Base-by-base conservation (phyloP, 2,329 filamentous ascomycete species). In the Lecanosticta acicola region DNA sequence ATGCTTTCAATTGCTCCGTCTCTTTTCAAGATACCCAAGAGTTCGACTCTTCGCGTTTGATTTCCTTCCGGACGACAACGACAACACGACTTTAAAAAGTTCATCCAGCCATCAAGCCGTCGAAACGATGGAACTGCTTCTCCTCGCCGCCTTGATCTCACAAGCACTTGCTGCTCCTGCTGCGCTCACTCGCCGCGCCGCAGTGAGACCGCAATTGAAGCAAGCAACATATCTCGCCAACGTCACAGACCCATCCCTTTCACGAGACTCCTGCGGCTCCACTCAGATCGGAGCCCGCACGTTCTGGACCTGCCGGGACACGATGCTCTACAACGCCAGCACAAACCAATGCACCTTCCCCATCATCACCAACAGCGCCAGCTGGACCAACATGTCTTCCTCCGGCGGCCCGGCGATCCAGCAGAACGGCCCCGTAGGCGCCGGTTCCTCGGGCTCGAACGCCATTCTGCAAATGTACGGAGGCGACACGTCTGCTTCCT, bases 291-390 rank as follows among this genome's bases (percentile, higher is more conserved):
- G 45, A 24, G 42, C 45, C 11, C 47, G 57, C 45, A 47, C 50
- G 17, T 44, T 58, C 7, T 58, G 57, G 57, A 59, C 57, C 17
- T 59, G 57, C 46, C 47, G 57, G 45, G 57, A 59, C 19, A 59
- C 56, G 10, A 43, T 46, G 29, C 32, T 34, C 3, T 57, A 53
- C 32, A 39, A 53, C 13, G 29, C 11, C 26, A 24, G 38, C 40
- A 21, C 46, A 13, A 13, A 42, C 11, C 26, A 50, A 19, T 35
- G 40, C 34, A 46, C 36, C 16, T 24, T 50, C 2, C 50, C 55
- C 2, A 45, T 58, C 9, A 45, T 57, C n/a, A 47, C 49, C 35
- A 58, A 55, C 29, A 49, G 50, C 11, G 55, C 51, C 7, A 51
- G 52, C 17, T 59, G 57, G 57, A 54, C 51, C 5, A 38, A 57